A percentile compares a stretch with the other conserved stretches of the same genome.
Evolutionary conservation across 1,284 basidiomycete species (phyloP).

Genomic region (Sanghuangporus sanghuang): DNA sequence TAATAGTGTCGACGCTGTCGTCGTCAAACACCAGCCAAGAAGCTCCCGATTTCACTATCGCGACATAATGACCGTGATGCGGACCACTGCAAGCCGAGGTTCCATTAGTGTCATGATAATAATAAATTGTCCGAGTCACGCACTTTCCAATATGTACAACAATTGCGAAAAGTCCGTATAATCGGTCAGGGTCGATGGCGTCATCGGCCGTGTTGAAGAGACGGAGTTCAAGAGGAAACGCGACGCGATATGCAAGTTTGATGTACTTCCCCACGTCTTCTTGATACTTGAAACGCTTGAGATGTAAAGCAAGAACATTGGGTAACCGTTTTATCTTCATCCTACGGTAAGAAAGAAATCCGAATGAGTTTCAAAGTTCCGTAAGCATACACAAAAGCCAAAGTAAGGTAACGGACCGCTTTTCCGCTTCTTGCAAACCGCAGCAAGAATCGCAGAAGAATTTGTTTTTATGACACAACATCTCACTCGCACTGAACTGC

Average conservation of each 20-base stretch:
- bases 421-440: constrained; percentile 95
- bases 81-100: constrained; percentile 62
- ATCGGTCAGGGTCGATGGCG: constrained; percentile 78
- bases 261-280: constrained; percentile 85
- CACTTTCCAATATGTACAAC: constrained; percentile 97
- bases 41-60: constrained; percentile 83
- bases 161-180: constrained; percentile 94
- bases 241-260: constrained; percentile 94
- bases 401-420: constrained; percentile 59
- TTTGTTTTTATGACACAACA: constrained; percentile 97
- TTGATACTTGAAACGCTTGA: constrained; percentile 98
- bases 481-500: constrained; percentile 96
- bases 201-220: constrained; percentile 98
- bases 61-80: constrained; percentile 96
- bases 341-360: constrained; percentile 35
- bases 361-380: constrained; percentile 17
- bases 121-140: constrained; percentile 31
- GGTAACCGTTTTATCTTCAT: constrained; percentile 98
- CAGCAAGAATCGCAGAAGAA: constrained; percentile 98
- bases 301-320: constrained; percentile 89
- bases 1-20: constrained; percentile 83
- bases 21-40: constrained; percentile 96
- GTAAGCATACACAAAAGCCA: neutral
- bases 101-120: constrained; percentile 7
- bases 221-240: constrained; percentile 90